Percentiles rank a stretch among this genome's conserved stretches.
phyloP scores from a whole-genome alignment of 164 flowering plant species.

The Kingdonia uniflora region DNA sequence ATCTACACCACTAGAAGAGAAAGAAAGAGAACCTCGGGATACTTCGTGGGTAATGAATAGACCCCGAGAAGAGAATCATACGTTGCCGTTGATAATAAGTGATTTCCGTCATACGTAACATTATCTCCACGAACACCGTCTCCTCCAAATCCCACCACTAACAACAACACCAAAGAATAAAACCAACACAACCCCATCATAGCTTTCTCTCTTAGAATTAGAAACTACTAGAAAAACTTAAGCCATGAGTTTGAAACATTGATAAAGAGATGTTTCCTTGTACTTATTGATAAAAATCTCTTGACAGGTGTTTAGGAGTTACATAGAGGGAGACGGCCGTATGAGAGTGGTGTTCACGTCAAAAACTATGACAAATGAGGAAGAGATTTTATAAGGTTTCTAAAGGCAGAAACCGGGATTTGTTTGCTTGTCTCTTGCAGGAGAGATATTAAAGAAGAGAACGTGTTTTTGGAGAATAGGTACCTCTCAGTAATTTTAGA shows the following conservation, averaged over 20 bases:
- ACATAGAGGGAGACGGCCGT: too few relatives aligned
- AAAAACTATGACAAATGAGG: too few relatives aligned
- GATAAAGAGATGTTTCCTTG: not conserved
- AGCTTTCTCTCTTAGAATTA: not conserved
- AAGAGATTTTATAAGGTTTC: too few relatives aligned
- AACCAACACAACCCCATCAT: slow-evolving; percentile 1
- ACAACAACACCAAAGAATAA: slow-evolving; percentile 1
- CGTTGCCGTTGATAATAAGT: slow-evolving; percentile 28
- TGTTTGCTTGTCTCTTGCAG: too few relatives aligned
- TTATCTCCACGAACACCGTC: slow-evolving; percentile 12
- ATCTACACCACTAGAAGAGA: not conserved
- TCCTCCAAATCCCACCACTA: not conserved
- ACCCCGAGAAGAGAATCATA: slow-evolving; percentile 44
- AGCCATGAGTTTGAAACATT: too few relatives aligned
- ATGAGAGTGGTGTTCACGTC: too few relatives aligned
- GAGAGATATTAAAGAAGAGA: too few relatives aligned
- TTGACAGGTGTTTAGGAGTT: too few relatives aligned
- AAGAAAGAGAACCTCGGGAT: slow-evolving; percentile 30
- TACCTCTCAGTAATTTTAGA: too few relatives aligned
- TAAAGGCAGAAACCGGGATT: too few relatives aligned
- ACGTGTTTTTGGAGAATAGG: too few relatives aligned
- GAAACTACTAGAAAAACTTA: not conserved
- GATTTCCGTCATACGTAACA: slow-evolving; percentile 44
- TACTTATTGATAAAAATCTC: not conserved
- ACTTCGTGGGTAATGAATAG: slow-evolving; percentile 56